Base-by-base conservation (phyloP, 495 filamentous ascomycete genomes). In the Evansstolkia leycettana region DNA sequence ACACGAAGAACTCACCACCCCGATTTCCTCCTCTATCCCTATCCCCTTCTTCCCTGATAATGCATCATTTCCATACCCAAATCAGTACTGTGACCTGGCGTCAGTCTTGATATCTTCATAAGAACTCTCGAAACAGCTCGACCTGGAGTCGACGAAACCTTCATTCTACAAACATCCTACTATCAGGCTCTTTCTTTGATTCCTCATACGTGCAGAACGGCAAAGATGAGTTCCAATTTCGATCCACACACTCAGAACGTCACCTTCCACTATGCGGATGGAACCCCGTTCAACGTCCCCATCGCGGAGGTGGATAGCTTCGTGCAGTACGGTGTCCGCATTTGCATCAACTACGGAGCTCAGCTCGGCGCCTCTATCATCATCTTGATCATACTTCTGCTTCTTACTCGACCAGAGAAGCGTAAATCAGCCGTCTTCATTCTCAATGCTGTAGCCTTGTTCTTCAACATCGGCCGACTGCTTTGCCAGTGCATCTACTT, bases 341-440 rank as follows among this genome's bases (percentile, higher is more conserved):
- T 69, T 28, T 63, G 65, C 53, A 77, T 86, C 72, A 80, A 76
- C 53, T 86, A 77, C 47, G 77, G 71, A 29, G 51, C 63, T 18
- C 82, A 92, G 51, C 64, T 87, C 34, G 86, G 86, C 19, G 80
- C 82, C n/a, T 74, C 72, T 18, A 40, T 80, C 40, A 48, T 81
- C 15, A 74, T 88, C 37, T 58, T 86, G 14, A 42, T 82, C 27
- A 62, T 83, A 14, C 57, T 89, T 0, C 54, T 78, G 11, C 58
- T 83, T 11, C 51, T 84, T 42, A 82, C 79, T 14, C 67, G 60
- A 33, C 52, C 57, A 10, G 69, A 77, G 34, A 84, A 82, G 52
- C 74, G 77, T 13, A 42, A 47, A 27, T 76, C 73, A 0, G 43
- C 57, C 0, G 60, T 85, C 13, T 85, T 80, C 56, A 46, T 72